Base-by-base conservation (phyloP, 345 rosid genomes). In the Salix exigua region DNA sequence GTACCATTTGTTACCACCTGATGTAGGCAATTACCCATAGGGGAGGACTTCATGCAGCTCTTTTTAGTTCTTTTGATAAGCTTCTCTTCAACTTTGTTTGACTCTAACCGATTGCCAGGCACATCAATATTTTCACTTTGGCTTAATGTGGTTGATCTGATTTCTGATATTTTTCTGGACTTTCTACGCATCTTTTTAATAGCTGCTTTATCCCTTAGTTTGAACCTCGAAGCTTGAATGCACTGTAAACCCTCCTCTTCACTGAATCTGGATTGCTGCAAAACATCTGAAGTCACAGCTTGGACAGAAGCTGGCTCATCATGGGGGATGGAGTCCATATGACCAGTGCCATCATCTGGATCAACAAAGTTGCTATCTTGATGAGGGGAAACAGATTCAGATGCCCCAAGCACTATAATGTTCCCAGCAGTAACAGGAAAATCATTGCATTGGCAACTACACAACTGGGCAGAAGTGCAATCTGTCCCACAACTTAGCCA, bases 131-230 rank as follows among this genome's bases (percentile, higher is more conserved):
- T 58, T 62, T 78, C 79, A 78, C 71, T 84, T 78, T 88, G 85
- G 69, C 82, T 69, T 48, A 78, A 80, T 3, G 77, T 35, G 51
- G 83, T 38, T 70, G 80, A 82, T 87, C 82, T 85, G 71, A 88
- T 84, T 83, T 86, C 88, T 35, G 98, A 90, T 82, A 87, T 83
- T 73, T 87, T 91, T 82, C 82, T 92, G 31, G 92, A 90, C 84
- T 89, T 91, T 84, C 88, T 89, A 66, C 82, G 87, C 50, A 81
- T 80, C 89, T 89, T 91, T 85, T 76, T 89, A 78, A 76, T 80
- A 72, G 74, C 84, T 66, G 60, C 58, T 68, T 73, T 80, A 78
- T 73, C 88, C 74, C 84, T 86, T 10, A 71, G 72, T 77, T 76
- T 66, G 17, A 80, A 73, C 19, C 42, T 71, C 46, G 86, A 81